phyloP scores from a whole-genome alignment of 73 alveolate species.

The Paramecium sexaurelia region DNA sequence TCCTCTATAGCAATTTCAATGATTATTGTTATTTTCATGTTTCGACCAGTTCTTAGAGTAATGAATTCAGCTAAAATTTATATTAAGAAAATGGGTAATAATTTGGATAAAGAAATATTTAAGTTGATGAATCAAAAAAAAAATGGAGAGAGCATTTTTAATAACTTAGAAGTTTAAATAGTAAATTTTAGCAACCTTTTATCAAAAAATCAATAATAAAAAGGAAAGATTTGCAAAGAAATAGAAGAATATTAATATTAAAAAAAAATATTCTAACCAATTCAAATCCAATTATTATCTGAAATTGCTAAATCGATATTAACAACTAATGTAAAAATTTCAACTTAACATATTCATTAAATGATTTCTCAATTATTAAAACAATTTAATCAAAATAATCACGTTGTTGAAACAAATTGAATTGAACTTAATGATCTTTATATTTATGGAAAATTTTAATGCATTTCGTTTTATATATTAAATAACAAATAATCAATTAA shows the following conservation, averaged over 20 bases:
- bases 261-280: not conserved
- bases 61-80: not conserved
- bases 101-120: constrained; percentile 1
- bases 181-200: not conserved
- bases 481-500: no score
- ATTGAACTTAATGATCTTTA: not conserved
- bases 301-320: not conserved
- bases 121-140: not conserved
- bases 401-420: not conserved
- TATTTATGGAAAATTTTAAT: not conserved
- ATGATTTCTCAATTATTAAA: not conserved
- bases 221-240: not conserved
- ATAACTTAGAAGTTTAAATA: not conserved
- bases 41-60: not conserved
- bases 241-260: not conserved
- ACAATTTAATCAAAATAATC: not conserved
- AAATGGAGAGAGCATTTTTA: not conserved
- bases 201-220: not conserved
- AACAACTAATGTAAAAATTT: not conserved
- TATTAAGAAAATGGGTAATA: constrained; percentile 6
- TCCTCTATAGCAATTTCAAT: not conserved
- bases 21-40: not conserved
- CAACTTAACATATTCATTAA: not conserved
- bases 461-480: no score
- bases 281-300: not conserved